Base-by-base conservation (phyloP, 768 basidiomycete genomes). In the Rhodotorula graminis region DNA sequence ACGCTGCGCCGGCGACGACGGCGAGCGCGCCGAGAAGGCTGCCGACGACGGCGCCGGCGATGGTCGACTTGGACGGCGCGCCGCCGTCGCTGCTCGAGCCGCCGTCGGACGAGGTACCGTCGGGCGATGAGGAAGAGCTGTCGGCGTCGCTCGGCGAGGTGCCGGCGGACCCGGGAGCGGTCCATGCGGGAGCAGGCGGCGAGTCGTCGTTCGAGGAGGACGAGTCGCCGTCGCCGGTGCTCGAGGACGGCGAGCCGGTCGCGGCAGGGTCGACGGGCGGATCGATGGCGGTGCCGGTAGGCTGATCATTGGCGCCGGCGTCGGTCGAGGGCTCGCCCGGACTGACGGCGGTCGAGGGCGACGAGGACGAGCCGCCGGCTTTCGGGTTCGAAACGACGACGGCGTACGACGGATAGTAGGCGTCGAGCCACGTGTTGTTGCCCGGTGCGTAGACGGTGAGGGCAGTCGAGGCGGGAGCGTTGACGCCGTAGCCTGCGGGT, bases 21-120 rank as follows among this genome's bases (percentile, higher is more conserved):
- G 44, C 70, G 42, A 71, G 67, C 0, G 70, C 73, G 29, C 67
- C 73, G 53, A 75, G 33, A 3, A 71, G 3, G 16, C 46, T 33
- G 18, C 73, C 73, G 40, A 71, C 70, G 40, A 70, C 70, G 9
- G 69, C 73, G 46, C 73, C 73, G 6, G 69, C 65, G 40, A 75
- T 61, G 40, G 49, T 37, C 9, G 55, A 33, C 18, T 64, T 67
- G 10, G 73, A 47, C n/a, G 61, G 29, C 29, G 55, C 55, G 16
- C 29, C n/a, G 29, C 37, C 37, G 37, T 37, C 37, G 37, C 37
- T 37, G 37, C 8, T 18, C 21, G 46, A 49, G 49, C 19, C 33
- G 19, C 42, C 53, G 23, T 53, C 55, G 16, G 64, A 53, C 3
- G 64, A 37, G 42, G 64, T 64, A 42, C 64, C 56, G 18, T 55